Percentiles rank a stretch among this genome's conserved stretches.
phyloP scores from a whole-genome alignment of 1,284 basidiomycete genomes.

The Vanrija humicola region DNA sequence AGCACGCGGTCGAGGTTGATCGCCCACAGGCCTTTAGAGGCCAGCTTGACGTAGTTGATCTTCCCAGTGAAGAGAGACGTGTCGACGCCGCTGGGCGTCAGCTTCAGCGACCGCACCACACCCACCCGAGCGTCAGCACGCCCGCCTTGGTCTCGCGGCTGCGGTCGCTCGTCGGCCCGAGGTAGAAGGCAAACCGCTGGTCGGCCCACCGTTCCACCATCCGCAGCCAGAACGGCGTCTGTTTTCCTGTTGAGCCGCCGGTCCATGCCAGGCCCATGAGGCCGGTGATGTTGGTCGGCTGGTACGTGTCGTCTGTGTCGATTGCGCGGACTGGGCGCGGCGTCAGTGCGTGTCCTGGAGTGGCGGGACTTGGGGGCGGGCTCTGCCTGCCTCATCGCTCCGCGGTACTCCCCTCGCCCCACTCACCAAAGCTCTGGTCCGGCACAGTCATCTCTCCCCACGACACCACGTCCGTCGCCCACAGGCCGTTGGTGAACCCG shows the following conservation, averaged over 20 bases:
- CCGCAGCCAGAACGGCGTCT: slow-evolving; percentile 26
- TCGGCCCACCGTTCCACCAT: slow-evolving; percentile 54
- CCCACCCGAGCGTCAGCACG: slow-evolving; percentile 58
- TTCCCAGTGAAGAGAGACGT: slow-evolving; percentile 64
- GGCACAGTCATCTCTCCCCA: not conserved
- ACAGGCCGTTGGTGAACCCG: not conserved
- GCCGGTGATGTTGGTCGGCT: slow-evolving; percentile 36
- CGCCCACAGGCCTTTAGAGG: slow-evolving; percentile 7
- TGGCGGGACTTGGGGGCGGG: no score
- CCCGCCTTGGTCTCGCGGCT: slow-evolving; percentile 61
- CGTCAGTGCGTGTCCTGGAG: no score
- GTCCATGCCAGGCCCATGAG: slow-evolving; percentile 47
- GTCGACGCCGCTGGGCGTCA: slow-evolving; percentile 47
- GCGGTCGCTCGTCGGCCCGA: slow-evolving; percentile 54
- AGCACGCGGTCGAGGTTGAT: slow-evolving; percentile 1
- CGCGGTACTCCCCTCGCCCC: slow-evolving; percentile 46
- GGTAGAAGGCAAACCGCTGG: slow-evolving; percentile 70
- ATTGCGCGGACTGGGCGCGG: no score
- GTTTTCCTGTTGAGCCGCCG: slow-evolving; percentile 27
- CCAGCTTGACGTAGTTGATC: slow-evolving; percentile 66
- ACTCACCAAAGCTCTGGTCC: slow-evolving; percentile 1
- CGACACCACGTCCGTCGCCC: not conserved
- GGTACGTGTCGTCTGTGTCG: slow-evolving; percentile 7
- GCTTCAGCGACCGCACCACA: not conserved
- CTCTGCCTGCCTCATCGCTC: no score